phyloP scores from a whole-genome alignment of 1,284 basidiomycete species.

The Mrakiaceae sp. region DNA sequence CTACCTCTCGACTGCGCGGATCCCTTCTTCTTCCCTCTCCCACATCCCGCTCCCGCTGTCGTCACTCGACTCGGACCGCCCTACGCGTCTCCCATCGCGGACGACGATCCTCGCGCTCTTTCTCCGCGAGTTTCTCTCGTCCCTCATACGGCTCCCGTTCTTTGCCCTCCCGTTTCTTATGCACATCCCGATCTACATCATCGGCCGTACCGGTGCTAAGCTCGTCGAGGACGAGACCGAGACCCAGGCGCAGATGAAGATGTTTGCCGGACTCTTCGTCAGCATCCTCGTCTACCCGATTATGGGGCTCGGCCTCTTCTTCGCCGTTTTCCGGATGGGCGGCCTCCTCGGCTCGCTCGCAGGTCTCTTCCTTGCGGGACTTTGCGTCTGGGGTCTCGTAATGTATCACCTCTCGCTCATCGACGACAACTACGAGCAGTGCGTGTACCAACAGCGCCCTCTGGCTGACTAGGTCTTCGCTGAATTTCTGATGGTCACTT shows the following conservation, averaged over 20 bases:
- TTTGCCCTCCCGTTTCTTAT: slow-evolving; percentile 72
- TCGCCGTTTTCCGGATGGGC: slow-evolving; percentile 58
- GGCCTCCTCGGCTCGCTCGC: slow-evolving; percentile 44
- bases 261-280: slow-evolving; percentile 67
- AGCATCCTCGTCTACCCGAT: slow-evolving; percentile 66
- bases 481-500: background rate
- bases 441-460: slow-evolving; percentile 60
- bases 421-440: slow-evolving; percentile 68
- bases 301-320: slow-evolving; percentile 40
- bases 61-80: slow-evolving; percentile 61
- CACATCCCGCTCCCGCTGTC: slow-evolving; percentile 54
- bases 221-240: slow-evolving; percentile 79
- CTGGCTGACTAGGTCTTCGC: background rate
- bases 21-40: slow-evolving; percentile 70
- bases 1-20: slow-evolving; percentile 64
- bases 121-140: slow-evolving; percentile 59
- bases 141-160: slow-evolving; percentile 64
- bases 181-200: slow-evolving; percentile 69
- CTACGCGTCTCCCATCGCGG: slow-evolving; percentile 64
- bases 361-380: slow-evolving; percentile 38
- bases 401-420: slow-evolving; percentile 51
- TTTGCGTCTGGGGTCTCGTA: slow-evolving; percentile 49
- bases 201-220: slow-evolving; percentile 59
- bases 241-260: slow-evolving; percentile 84
- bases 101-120: slow-evolving; percentile 66